Base-by-base conservation (phyloP, 164 flowering plant species). In the Euptelea pleiosperma region DNA sequence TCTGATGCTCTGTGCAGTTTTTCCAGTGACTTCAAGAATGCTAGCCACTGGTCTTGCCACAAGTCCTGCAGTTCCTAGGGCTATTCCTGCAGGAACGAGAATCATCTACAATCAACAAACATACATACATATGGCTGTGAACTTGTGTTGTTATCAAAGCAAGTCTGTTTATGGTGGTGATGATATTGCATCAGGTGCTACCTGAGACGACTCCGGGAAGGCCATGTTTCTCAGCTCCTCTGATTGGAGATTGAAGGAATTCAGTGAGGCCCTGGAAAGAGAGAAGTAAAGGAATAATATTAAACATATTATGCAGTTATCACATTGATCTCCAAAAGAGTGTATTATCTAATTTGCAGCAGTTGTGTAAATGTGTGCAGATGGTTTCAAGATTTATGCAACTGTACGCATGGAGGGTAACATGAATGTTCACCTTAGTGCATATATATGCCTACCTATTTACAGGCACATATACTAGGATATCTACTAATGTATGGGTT, bases 201-300 rank as follows among this genome's bases (percentile, higher is more conserved):
- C 98, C 99, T 73, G 99, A 88, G 39, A 93, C 70, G 33, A 90
- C 84, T 57, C 99, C 99, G 15, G 93, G 97, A 59, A 93, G 89
- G 34, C 97, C 99, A 78, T 93, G 96, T 61, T 81, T 90, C 73
- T 93, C 99, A 50, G 96, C 99, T 72, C 89, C 97, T 75, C 68
- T 75, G 26, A 93, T 79, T 40, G 97, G 97, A 39, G 91, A 86
- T 42, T 93, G 97, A 36, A 93, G 96, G 33, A 93, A 84, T 47
- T 95, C 99, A 61, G 99, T 90, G 57, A 90, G 89, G 19, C 97
- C 99, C 98, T 92, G 72, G 12, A 60, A 52, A 50, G 51, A 39
- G 11, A 48, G 6, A 43, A 26, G 26, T 22, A 1, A 21, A 6
- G 10, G 21, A 46, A 44, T 22, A 3, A 12, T 1, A 10, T 25